Conservation (phyloP, 2,329 filamentous ascomycete genomes). For the Pleoardoris graminearum region DNA sequence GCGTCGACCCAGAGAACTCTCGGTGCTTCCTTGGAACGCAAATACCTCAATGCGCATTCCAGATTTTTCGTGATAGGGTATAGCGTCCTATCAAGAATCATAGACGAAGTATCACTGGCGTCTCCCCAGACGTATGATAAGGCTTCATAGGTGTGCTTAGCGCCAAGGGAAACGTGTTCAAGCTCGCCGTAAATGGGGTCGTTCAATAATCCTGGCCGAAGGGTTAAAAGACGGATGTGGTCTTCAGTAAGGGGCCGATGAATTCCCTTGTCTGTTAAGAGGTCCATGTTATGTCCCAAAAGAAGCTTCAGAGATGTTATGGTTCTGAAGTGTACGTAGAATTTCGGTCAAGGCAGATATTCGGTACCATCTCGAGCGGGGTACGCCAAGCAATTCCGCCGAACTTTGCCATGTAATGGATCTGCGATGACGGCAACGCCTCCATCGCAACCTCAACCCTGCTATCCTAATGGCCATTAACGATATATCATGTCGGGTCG, state of each 20-base stretch:
- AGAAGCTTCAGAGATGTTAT: too few relatives aligned
- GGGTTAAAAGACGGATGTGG: background rate
- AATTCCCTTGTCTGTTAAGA: background rate
- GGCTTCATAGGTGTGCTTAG: conserved; percentile 8
- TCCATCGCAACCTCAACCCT: too few relatives aligned
- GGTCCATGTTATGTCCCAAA: background rate
- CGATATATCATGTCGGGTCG: conserved; percentile 11
- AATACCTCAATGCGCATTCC: conserved; percentile 8
- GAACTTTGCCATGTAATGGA: too few relatives aligned
- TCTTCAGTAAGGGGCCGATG: background rate
- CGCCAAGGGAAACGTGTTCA: conserved; percentile 10
- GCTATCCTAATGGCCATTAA: conserved; percentile 8
- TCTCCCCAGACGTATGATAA: conserved; percentile 10
- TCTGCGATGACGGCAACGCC: too few relatives aligned
- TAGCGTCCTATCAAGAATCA: background rate
- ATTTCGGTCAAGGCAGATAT: too few relatives aligned
- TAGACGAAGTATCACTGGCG: conserved; percentile 1
- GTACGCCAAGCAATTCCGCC: too few relatives aligned
- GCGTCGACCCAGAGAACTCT: conserved; percentile 6
- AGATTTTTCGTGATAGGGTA: conserved; percentile 9
- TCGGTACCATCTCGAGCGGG: too few relatives aligned
- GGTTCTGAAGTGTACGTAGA: too few relatives aligned
- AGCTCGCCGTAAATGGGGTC: background rate
- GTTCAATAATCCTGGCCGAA: background rate
- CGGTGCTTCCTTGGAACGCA: background rate